Percentiles rank a stretch among this genome's conserved stretches.
These are phyloP conservation scores for Coprinellus aureogranulatus DNA, from an alignment of 768 basidiomycete species.

Conservation along the genomic window DNA sequence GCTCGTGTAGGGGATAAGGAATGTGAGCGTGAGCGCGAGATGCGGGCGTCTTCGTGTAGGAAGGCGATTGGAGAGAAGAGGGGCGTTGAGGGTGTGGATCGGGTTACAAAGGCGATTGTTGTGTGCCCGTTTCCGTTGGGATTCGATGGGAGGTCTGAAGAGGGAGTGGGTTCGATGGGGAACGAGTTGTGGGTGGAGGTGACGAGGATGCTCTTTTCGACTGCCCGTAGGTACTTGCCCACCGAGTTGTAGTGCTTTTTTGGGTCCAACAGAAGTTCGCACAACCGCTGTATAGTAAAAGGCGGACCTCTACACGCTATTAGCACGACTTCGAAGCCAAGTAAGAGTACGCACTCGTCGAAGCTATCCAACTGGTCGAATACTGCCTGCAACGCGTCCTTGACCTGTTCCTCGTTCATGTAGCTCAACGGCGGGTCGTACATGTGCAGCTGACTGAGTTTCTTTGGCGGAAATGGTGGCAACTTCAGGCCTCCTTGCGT, in stretches of 20 bases:
- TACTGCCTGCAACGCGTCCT: conserved; percentile 52
- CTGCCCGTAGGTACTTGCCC: conserved; percentile 85
- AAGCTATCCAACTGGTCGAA: conserved; percentile 70
- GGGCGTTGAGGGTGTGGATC: conserved; percentile 70
- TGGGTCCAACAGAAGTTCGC: conserved; percentile 74
- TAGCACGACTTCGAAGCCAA: not conserved
- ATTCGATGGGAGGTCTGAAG: not conserved
- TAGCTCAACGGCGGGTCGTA: conserved; percentile 55
- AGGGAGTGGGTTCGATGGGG: conserved; percentile 37
- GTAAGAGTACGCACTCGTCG: conserved; percentile 54
- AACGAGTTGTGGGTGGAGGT: conserved; percentile 78
- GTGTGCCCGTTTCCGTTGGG: conserved; percentile 34
- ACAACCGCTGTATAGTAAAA: conserved; percentile 87
- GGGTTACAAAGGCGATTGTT: conserved; percentile 43
- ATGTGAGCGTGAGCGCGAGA: conserved; percentile 59
- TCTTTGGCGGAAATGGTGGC: conserved; percentile 70
- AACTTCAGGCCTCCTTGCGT: conserved; percentile 62
- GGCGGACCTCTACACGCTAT: conserved; percentile 51
- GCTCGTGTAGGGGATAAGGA: conserved; percentile 1
- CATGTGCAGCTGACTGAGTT: conserved; percentile 45
- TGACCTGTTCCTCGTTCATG: conserved; percentile 62
- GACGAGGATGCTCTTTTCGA: conserved; percentile 79
- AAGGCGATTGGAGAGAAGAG: conserved; percentile 88
- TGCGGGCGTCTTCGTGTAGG: conserved; percentile 77
- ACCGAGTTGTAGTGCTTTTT: conserved; percentile 69